phyloP scores from a whole-genome alignment of 116 monocot species.

The Posidonia oceanica region DNA sequence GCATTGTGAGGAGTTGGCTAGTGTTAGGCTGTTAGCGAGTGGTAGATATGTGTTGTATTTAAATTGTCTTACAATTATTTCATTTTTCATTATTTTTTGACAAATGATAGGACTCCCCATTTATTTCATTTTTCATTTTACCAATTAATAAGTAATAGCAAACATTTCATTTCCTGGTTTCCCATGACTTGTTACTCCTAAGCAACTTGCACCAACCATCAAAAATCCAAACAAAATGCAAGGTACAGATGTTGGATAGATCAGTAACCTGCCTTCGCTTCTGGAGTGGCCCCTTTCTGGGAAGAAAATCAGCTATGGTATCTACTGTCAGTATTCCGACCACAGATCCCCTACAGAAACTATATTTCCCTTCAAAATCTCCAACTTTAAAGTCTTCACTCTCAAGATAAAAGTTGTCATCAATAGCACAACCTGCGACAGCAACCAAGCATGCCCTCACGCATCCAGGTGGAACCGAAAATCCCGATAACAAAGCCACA shows the following conservation, averaged over 20 bases:
- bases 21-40: no score
- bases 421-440: conserved; percentile 13
- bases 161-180: neutral
- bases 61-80: no score
- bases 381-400: conserved; percentile 37
- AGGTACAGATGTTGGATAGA: neutral
- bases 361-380: conserved; percentile 41
- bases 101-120: no score
- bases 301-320: conserved; percentile 80
- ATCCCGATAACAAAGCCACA: conserved; percentile 50
- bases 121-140: no score
- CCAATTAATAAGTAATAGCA: neutral
- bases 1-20: no score
- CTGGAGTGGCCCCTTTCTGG: conserved; percentile 64
- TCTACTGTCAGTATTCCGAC: conserved; percentile 85
- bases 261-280: conserved; percentile 46
- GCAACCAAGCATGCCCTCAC: conserved; percentile 76
- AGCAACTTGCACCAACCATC: neutral
- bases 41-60: no score
- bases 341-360: conserved; percentile 37
- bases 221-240: neutral
- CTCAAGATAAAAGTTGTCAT: conserved; percentile 29
- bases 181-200: neutral
- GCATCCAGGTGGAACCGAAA: conserved; percentile 67
- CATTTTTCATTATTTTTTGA: no score